Evolutionary conservation across 2,329 filamentous ascomycete genomes (phyloP), one percentile per base, ranked within the genome.

Genomic region (Sarocladium kiliense): DNA sequence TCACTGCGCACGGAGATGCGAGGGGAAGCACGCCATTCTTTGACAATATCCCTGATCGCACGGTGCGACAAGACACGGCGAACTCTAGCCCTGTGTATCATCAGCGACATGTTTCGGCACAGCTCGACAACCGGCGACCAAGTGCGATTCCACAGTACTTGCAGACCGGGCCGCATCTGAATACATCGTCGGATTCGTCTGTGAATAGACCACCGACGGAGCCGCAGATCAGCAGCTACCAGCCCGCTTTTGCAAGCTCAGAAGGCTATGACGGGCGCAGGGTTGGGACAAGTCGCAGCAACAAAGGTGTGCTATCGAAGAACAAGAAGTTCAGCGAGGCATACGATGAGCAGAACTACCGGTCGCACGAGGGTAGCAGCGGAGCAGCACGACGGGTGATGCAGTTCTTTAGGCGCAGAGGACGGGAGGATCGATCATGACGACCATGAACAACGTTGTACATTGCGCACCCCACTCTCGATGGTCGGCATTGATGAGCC

Each of bases 341-440:
- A 2, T 97, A 96, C 68, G 91, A 96, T 58, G 81, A 83, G 51
- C 80, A 79, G 58, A 78, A 75, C 32, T 39, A 32, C 34, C 77
- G 78, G 54, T 82, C 86, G 54, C 86, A 91, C 65, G 86, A 86
- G 30, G 93, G 93, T 44, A 95, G 89, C 69, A 93, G 86, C 60
- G 90, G 90, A 56, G 89, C 91, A 2, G 91, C 92, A 14, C 87
- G 92, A 68, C 86, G 91, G 67, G 94, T 99, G 37, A 97, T 99
- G 92, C 93, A 99, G 74, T 96, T 97, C 72, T 99, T 99, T 77
- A 82, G 94, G 63, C 82, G 92, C 69, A 79, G 88, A 65, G 82
- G 79, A 55, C 79, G 79, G 36, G 80, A 84, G 58, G 72, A 77
- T 63, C 77, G 78, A 74, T 82, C 60, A 66, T 56, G 56, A 57